A percentile compares a stretch with the other conserved stretches of the same genome.
phyloP scores from a whole-genome alignment of 1,139 yeast genomes.

The Diutina scorzettiae region DNA sequence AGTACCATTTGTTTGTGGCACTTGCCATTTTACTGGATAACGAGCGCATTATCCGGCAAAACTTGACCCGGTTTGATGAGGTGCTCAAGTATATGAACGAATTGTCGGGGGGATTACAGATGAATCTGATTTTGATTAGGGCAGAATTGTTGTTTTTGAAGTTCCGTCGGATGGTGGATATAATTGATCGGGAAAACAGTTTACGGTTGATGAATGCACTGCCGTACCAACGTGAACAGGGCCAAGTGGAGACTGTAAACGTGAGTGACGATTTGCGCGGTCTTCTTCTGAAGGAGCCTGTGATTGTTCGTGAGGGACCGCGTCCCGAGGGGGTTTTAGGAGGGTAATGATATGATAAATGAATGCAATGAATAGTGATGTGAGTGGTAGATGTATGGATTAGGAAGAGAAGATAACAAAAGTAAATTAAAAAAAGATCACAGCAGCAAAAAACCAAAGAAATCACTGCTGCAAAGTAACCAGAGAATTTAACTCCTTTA shows the following conservation, averaged over 20 bases:
- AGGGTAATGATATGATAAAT: slow-evolving; percentile 15
- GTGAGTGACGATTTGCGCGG: slow-evolving; percentile 39
- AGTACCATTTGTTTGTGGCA: slow-evolving; percentile 79
- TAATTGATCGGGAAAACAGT: slow-evolving; percentile 51
- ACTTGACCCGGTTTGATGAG: slow-evolving; percentile 73
- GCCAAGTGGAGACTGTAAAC: not conserved
- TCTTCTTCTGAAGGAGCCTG: slow-evolving; percentile 45
- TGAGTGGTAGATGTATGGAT: too few species aligned
- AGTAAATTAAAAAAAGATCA: too few species aligned
- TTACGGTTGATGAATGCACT: slow-evolving; percentile 10
- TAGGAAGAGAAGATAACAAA: too few species aligned
- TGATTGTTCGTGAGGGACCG: slow-evolving; percentile 54
- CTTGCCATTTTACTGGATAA: slow-evolving; percentile 80
- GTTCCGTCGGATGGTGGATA: slow-evolving; percentile 66
- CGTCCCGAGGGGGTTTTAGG: slow-evolving; percentile 40
- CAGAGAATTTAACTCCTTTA: too few species aligned
- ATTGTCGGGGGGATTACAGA: slow-evolving; percentile 60
- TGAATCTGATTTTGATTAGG: slow-evolving; percentile 64
- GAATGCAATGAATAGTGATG: too few species aligned
- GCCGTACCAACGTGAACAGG: not conserved
- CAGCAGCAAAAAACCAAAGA: too few species aligned
- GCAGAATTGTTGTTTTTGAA: slow-evolving; percentile 73
- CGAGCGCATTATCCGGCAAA: slow-evolving; percentile 64
- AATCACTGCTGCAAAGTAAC: too few species aligned
- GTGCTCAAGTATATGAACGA: slow-evolving; percentile 90